These are phyloP conservation scores for Kazachstania kunashirensis DNA, from an alignment of 805 yeast species.

Conservation along the genomic window DNA sequence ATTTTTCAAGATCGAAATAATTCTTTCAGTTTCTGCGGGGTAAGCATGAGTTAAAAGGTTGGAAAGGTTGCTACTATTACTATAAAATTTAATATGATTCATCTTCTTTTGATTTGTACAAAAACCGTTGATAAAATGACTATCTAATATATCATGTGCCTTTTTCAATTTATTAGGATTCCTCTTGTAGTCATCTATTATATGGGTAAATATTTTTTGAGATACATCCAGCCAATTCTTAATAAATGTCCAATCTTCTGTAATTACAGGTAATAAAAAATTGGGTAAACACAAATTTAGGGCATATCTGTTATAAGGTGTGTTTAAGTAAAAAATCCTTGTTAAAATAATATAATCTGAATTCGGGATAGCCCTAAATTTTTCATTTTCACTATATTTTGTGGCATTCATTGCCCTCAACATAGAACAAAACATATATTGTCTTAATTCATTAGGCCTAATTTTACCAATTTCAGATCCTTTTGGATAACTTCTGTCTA, in stretches of 20 bases:
- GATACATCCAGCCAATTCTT: conserved; percentile 24
- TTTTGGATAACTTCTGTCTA: conserved; percentile 27
- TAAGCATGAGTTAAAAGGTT: conserved; percentile 10
- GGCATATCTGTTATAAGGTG: conserved; percentile 23
- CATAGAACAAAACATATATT: conserved; percentile 34
- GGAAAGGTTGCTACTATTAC: background rate
- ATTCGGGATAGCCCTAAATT: conserved; percentile 22
- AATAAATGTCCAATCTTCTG: conserved; percentile 29
- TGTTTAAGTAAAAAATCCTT: conserved; percentile 24
- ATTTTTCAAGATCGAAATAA: conserved; percentile 20
- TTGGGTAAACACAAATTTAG: conserved; percentile 28
- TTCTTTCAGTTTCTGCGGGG: conserved; percentile 18
- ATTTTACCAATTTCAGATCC: conserved; percentile 20
- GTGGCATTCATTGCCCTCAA: conserved; percentile 23
- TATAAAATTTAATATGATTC: background rate
- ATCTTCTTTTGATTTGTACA: background rate
- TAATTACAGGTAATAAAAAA: conserved; percentile 20
- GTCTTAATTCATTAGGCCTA: conserved; percentile 28
- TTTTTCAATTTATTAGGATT: background rate
- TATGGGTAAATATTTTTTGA: conserved; percentile 12
- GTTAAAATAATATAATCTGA: conserved; percentile 28
- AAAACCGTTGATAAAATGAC: background rate
- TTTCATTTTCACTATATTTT: conserved; percentile 19
- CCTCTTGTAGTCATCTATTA: conserved; percentile 1
- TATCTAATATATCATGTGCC: background rate